Conservation (phyloP, 2,329 filamentous ascomycete genomes). For the Colletotrichum tropicicola region DNA sequence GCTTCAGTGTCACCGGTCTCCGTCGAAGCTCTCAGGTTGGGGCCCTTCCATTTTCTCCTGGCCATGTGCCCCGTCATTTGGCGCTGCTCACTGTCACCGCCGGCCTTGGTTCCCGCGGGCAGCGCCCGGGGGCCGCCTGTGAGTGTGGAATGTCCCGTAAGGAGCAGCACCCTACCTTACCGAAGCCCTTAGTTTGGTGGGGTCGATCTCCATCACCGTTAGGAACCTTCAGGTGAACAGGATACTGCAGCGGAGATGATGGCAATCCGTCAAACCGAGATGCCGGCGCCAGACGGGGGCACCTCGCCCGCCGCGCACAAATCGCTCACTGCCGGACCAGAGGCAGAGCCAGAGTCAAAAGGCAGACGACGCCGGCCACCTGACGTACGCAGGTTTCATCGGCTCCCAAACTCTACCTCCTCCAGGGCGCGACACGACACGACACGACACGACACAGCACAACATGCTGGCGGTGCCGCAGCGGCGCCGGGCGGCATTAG, state of each 20-base stretch:
- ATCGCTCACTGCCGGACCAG: not conserved
- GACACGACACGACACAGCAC: not conserved
- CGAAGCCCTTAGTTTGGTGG: conserved; percentile 18
- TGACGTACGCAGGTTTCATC: conserved; percentile 16
- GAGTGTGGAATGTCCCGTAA: not conserved
- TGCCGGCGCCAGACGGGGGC: not conserved
- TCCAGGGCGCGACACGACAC: not conserved
- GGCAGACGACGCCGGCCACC: not conserved
- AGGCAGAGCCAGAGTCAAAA: not conserved
- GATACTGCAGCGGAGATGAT: conserved; percentile 22
- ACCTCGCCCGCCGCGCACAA: not conserved
- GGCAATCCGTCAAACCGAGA: conserved; percentile 26
- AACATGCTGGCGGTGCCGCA: no score
- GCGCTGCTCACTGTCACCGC: not conserved
- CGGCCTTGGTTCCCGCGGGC: conserved; percentile 1
- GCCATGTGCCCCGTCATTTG: conserved; percentile 1
- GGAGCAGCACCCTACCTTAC: not conserved
- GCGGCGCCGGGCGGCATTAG: not conserved
- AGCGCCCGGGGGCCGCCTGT: not conserved
- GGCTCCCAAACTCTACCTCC: not conserved
- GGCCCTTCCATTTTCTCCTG: not conserved
- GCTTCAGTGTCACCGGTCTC: no score
- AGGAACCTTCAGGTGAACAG: conserved; percentile 19
- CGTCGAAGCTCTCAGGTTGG: conserved; percentile 1
- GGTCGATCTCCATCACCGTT: conserved; percentile 16